phyloP scores from a whole-genome alignment of 164 flowering plant species.

The Sextonia rubra region DNA sequence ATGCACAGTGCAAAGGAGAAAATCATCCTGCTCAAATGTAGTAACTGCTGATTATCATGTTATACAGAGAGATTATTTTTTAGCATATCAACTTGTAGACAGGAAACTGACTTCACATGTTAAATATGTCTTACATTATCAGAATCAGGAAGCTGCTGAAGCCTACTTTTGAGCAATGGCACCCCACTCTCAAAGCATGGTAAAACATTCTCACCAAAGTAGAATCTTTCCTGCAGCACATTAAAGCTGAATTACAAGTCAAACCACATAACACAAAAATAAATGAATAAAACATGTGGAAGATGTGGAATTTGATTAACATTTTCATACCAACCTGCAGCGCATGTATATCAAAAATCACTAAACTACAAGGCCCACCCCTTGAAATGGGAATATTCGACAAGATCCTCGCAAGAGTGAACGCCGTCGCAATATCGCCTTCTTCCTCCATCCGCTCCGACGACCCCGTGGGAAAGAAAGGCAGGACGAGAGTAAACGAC shows the following conservation, averaged over 20 bases:
- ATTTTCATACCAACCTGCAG: constrained; percentile 62
- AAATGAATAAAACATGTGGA: constrained; percentile 2
- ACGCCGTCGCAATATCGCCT: constrained; percentile 97
- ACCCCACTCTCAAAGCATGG: constrained; percentile 99
- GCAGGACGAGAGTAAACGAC: constrained; percentile 92
- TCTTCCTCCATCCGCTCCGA: constrained; percentile 98
- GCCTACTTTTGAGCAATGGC: constrained; percentile 84
- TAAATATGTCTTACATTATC: constrained; percentile 58
- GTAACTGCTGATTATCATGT: neutral
- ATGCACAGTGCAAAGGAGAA: neutral
- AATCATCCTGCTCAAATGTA: neutral
- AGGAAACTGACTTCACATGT: neutral
- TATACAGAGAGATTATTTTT: no score
- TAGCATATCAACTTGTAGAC: neutral
- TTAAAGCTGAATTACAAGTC: no score
- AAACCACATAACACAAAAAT: no score
- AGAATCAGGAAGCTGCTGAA: constrained; percentile 92
- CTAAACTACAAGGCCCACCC: constrained; percentile 96
- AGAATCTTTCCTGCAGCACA: constrained; percentile 79
- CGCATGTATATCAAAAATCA: constrained; percentile 94
- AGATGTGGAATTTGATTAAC: neutral
- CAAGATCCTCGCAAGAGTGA: constrained; percentile 85
- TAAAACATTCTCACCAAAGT: constrained; percentile 89
- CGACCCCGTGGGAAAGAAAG: constrained; percentile 96
- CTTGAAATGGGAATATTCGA: constrained; percentile 84